Evolutionary conservation across 2,329 filamentous ascomycete genomes (phyloP), one percentile per base, ranked within the genome.

Genomic region (Fusarium anthophilum): DNA sequence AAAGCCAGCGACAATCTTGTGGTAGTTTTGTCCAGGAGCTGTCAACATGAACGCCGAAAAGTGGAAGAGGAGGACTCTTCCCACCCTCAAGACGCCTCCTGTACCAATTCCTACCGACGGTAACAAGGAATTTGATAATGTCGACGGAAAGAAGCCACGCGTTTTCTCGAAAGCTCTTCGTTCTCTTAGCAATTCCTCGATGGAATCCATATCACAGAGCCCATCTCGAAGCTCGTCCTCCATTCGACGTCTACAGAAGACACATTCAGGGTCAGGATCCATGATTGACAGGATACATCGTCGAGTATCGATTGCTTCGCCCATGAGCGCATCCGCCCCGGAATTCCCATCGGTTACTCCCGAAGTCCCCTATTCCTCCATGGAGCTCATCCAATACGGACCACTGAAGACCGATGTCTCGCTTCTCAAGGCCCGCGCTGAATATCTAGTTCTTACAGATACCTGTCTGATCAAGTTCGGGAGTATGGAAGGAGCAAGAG

Each of bases 391-490:
- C 45, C 84, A 84, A 53, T 84, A 83, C 56, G 86, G 86, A 5
- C 79, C 84, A 22, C 81, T 90, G 41, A 88, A 88, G 76, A 80
- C 84, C 2, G 87, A 89, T 64, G 79, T 85, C 9, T 85, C 86
- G 26, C 79, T 88, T 6, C 80, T 87, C 69, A 88, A 87, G 66
- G 80, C 84, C 4, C 86, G 86, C 41, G 81, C 84, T 56, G 85
- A 87, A 63, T 89, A 88, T 68, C 77, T 90, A 17, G 87, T 89
- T 35, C 79, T 89, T 30, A 88, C 88, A 6, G 81, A 87, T 38
- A 83, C 85, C 47, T 86, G 85, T 58, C 77, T 90, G 48, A 78
- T 89, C 75, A 87, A 87, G 71, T 87, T 89, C 74, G 84, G 83
- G 75, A 85, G 81, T 74, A 81, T 82, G 38, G 81, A 85, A 61